phyloP scores from a whole-genome alignment of 2,329 filamentous ascomycete genomes.

The Hypoxylon sp. region DNA sequence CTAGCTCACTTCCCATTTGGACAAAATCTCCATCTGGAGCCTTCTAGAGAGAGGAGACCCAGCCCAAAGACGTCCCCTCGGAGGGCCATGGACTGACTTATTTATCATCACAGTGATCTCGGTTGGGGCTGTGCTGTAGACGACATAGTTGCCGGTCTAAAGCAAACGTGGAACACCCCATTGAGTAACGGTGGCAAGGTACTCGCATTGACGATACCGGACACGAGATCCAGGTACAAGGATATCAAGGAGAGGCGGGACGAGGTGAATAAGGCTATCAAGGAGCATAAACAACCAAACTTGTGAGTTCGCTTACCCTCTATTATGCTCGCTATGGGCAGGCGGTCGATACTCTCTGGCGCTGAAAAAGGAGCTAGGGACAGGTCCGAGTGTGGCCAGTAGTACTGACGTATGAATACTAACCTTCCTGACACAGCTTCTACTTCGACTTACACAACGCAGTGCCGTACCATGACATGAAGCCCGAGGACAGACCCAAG shows the following conservation, averaged over 20 bases:
- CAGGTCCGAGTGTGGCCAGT: neutral
- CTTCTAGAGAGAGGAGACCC: neutral
- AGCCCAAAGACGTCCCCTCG: neutral
- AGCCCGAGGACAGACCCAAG: constrained; percentile 57
- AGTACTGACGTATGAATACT: neutral
- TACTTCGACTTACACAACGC: constrained; percentile 67
- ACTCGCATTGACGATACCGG: constrained; percentile 73
- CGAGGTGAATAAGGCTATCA: constrained; percentile 66
- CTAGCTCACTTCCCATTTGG: neutral
- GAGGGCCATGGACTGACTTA: constrained; percentile 7
- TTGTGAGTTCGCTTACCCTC: constrained; percentile 60
- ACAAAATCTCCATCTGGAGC: neutral
- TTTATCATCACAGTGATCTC: constrained; percentile 60
- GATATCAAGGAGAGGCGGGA: constrained; percentile 54
- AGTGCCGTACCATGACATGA: constrained; percentile 66
- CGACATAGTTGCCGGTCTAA: constrained; percentile 63
- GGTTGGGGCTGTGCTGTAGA: constrained; percentile 55
- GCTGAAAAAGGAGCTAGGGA: neutral
- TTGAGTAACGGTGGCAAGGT: constrained; percentile 65
- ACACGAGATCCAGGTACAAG: constrained; percentile 55
- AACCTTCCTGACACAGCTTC: constrained; percentile 56
- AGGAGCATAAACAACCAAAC: constrained; percentile 60
- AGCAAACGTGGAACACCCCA: constrained; percentile 63
- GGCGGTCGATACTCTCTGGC: neutral
- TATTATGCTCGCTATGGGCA: neutral